Base-by-base conservation (phyloP, 2,329 filamentous ascomycete species). In the Apiospora hydei region DNA sequence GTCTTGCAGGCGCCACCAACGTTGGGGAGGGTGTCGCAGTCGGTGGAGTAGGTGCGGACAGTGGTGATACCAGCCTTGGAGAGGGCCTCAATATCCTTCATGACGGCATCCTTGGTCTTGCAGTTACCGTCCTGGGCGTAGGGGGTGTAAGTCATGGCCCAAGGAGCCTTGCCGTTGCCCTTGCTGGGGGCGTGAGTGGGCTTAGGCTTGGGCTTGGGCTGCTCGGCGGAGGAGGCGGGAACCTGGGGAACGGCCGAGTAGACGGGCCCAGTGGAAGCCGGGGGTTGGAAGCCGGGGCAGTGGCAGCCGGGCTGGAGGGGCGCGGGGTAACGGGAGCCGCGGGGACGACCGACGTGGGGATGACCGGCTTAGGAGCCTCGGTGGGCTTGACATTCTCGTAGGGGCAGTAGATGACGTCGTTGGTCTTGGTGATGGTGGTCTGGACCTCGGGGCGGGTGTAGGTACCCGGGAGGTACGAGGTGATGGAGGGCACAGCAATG, bases 31-130 rank as follows among this genome's bases (percentile, higher is more conserved):
- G 92, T 92, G 83, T 89, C 87, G 88, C 96, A 98, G 89, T 98
- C 95, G 77, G 95, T 95, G 75, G 92, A 94, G 90, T 98, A 98
- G 81, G 96, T 87, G 82, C 96, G 95, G 81, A 96, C 82, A 69
- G 88, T 85, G 75, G 83, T 84, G 89, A 95, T 94, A 73, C 93
- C 93, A 75, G 89, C 88, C 70, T 77, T 69, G 79, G 90, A 88
- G 80, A 96, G 92, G 73, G 82, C 76, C 51, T 83, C 81, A 76
- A 96, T 87, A 76, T 95, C 92, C 34, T 77, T 71, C 73, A 86
- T 80, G 72, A 96, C 89, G 67, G 88, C 81, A n/a, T 75, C 74
- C 74, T 87, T 83, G 73, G 80, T 79, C 90, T 93, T 94, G 91
- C 94, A 96, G 68, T 84, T 78, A 73, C 89, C 88, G 69, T 84